Base-by-base conservation (phyloP, 306 rosid genomes). In the Vachellia collinsii region DNA sequence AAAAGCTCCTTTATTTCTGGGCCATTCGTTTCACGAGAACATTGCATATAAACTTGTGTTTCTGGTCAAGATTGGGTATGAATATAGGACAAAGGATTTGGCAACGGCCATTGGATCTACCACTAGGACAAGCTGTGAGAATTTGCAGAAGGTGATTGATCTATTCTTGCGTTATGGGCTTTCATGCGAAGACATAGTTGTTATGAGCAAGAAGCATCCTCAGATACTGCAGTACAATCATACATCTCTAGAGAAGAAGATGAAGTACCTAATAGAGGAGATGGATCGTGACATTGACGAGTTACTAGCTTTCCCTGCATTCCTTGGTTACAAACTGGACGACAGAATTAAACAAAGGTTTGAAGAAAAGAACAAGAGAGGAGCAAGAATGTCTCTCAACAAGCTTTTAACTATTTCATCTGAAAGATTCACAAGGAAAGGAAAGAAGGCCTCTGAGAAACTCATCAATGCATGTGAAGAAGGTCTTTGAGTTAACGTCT, bases 151-250 rank as follows among this genome's bases (percentile, higher is more conserved):
- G 82, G 91, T 89, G n/a, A 72, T 93, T 36, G 77, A 71, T 72
- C 36, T 90, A 73, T 91, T 83, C 85, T 84, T 93, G 89, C 81
- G 74, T 74, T 88, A 83, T 59, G 98, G 97, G 48, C 74, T 91
- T 42, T 87, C 94, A 0, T 88, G 76, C 41, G 88, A 79, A 16
- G 93, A 93, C 79, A 85, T 93, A 43, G 71, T 86, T 77, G 80
- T 78, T n/a, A 93, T 93, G 98, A 86, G 92, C 88, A 87, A 66
- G 83, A 93, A 72, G 88, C 98, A 93, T 19, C 98, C 97, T 1
- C 94, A 88, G 85, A 83, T 91, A 82, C 88, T 93, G 79, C 94
- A 89, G 84, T 93, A 93, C 72, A 86, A 84, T 81, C 85, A 75
- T 53, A 39, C 19, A 51, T 89, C 92, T 82, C 48, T 86, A 79